A percentile compares a stretch with the other conserved stretches of the same genome.
phyloP scores from a whole-genome alignment of 441 rosid species.

The Metrosideros polymorpha region DNA sequence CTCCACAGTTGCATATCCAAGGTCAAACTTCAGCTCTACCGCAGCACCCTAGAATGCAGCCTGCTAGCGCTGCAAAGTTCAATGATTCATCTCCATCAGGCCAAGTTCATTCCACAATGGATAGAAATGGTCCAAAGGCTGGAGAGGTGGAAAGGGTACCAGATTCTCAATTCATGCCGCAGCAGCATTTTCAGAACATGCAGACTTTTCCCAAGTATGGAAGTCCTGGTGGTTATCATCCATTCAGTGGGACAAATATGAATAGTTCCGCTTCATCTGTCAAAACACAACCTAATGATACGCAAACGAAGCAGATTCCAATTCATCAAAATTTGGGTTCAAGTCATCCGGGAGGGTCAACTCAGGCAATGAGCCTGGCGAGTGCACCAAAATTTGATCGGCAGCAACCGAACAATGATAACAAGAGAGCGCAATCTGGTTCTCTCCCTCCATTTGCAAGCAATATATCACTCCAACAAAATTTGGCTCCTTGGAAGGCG shows the following conservation, averaged over 20 bases:
- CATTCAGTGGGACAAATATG: constrained; percentile 51
- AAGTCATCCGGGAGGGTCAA: constrained; percentile 50
- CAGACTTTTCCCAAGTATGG: constrained; percentile 54
- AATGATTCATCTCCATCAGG: constrained; percentile 13
- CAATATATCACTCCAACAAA: constrained; percentile 43
- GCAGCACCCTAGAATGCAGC: constrained; percentile 29
- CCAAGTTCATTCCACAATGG: constrained; percentile 27
- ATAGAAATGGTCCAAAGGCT: constrained; percentile 40
- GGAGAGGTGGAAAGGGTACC: constrained; percentile 31
- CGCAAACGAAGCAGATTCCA: constrained; percentile 51
- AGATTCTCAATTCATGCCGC: constrained; percentile 57
- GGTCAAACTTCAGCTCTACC: constrained; percentile 40
- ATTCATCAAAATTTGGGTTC: constrained; percentile 48
- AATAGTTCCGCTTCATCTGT: constrained; percentile 40
- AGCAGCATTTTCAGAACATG: constrained; percentile 60
- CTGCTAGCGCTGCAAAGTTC: constrained; percentile 34
- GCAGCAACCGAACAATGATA: constrained; percentile 48
- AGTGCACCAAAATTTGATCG: constrained; percentile 62
- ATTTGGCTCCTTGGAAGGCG: constrained; percentile 49
- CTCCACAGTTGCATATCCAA: constrained; percentile 43
- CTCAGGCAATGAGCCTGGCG: constrained; percentile 40
- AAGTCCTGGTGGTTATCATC: constrained; percentile 36
- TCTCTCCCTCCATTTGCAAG: constrained; percentile 39
- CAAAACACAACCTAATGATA: constrained; percentile 60
- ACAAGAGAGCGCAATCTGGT: constrained; percentile 46